Conservation (phyloP, 495 filamentous ascomycete species). For the Talaromyces nanjingensis region DNA sequence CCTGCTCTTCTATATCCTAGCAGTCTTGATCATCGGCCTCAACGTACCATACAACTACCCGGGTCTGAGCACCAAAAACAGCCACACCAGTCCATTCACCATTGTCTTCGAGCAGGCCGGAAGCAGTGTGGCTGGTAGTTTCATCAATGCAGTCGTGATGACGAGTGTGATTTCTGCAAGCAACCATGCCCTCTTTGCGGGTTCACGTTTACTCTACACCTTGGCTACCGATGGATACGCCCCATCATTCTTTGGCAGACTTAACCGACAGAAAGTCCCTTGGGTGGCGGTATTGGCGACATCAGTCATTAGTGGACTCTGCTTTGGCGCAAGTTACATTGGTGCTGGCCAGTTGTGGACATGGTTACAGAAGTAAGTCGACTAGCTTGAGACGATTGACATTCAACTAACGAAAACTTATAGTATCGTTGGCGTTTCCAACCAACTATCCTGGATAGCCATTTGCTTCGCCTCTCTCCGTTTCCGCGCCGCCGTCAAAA, state of each 20-base stretch:
- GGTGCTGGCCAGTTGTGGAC: slow-evolving; percentile 52
- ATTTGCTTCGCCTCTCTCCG: slow-evolving; percentile 53
- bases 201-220: slow-evolving; percentile 43
- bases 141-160: slow-evolving; percentile 52
- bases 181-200: slow-evolving; percentile 49
- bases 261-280: slow-evolving; percentile 51
- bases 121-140: slow-evolving; percentile 40
- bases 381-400: not conserved
- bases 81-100: slow-evolving; percentile 44
- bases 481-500: slow-evolving; percentile 47
- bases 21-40: slow-evolving; percentile 41
- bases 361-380: slow-evolving; percentile 48
- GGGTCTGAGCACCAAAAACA: slow-evolving; percentile 29
- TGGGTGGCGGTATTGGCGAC: slow-evolving; percentile 54
- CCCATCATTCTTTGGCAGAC: slow-evolving; percentile 36
- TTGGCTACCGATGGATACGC: slow-evolving; percentile 42
- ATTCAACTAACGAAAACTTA: slow-evolving; percentile 11
- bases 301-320: slow-evolving; percentile 46
- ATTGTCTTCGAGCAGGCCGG: slow-evolving; percentile 46
- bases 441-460: slow-evolving; percentile 55
- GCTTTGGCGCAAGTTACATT: slow-evolving; percentile 56
- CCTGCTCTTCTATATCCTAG: slow-evolving; percentile 45
- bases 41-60: slow-evolving; percentile 49
- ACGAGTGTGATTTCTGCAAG: slow-evolving; percentile 46
- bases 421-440: slow-evolving; percentile 54